These are phyloP conservation scores for Calamus simplicifolius DNA, from an alignment of 176 grass and related monocot genomes.

Conservation along the genomic window DNA sequence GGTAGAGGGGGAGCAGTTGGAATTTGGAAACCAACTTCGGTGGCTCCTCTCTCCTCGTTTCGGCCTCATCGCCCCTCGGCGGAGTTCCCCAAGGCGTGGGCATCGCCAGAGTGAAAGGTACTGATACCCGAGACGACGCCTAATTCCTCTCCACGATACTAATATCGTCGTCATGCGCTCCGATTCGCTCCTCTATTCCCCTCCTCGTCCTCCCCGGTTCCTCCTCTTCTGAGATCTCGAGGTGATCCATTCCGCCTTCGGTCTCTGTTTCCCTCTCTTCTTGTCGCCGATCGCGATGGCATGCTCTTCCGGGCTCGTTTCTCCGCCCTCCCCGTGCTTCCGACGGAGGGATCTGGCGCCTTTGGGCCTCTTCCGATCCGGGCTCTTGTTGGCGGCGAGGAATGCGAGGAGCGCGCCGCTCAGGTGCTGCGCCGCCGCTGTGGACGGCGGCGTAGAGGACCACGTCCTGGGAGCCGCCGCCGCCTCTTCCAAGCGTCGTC, in stretches of 20 bases:
- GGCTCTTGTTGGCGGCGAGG: background rate
- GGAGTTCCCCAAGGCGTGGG: no score
- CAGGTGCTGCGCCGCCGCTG: constrained; percentile 9
- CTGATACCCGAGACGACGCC: no score
- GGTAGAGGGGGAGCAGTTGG: no score
- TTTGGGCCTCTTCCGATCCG: constrained; percentile 15
- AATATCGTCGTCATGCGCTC: no score
- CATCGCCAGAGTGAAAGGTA: no score
- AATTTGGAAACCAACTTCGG: no score
- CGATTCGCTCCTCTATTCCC: no score
- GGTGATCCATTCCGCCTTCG: background rate
- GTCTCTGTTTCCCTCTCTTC: background rate
- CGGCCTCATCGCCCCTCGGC: no score
- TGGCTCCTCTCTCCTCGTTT: no score
- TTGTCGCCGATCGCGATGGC: background rate
- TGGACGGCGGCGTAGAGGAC: constrained; percentile 19
- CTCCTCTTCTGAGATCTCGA: no score
- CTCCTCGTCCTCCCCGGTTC: no score
- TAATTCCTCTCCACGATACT: no score
- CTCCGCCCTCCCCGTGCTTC: constrained; percentile 3
- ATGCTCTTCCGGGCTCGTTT: constrained; percentile 9
- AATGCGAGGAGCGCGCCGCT: constrained; percentile 9
- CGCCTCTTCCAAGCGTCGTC: constrained; percentile 7
- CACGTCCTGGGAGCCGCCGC: constrained; percentile 7
- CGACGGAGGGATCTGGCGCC: background rate